Conservation (phyloP, 1,139 yeast species). For the Diutina ranongensis region DNA sequence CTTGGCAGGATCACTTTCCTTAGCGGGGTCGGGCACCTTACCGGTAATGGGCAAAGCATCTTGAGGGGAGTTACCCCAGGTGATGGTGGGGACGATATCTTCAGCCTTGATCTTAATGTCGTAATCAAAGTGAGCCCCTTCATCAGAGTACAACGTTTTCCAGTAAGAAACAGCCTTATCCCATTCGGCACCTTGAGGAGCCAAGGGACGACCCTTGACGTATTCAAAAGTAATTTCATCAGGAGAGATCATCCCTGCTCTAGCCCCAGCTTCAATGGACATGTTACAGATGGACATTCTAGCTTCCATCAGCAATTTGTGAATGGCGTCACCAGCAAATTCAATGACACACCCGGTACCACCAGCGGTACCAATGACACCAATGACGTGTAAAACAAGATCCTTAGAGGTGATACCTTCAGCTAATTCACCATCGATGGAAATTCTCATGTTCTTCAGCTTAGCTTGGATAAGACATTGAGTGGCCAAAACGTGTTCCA, state of each 20-base stretch:
- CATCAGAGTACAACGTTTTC: conserved; percentile 79
- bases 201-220: conserved; percentile 85
- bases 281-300: conserved; percentile 98
- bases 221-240: conserved; percentile 82
- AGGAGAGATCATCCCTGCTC: conserved; percentile 98
- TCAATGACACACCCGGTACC: conserved; percentile 97
- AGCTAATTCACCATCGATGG: conserved; percentile 68
- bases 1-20: conserved; percentile 59
- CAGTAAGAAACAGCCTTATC: conserved; percentile 87
- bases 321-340: conserved; percentile 92
- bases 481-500: conserved; percentile 95
- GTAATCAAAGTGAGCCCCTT: conserved; percentile 78
- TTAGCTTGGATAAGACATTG: conserved; percentile 91
- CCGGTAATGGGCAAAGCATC: conserved; percentile 94
- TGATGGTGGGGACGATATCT: conserved; percentile 89
- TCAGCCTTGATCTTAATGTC: conserved; percentile 73
- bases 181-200: conserved; percentile 91
- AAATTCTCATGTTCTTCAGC: conserved; percentile 89
- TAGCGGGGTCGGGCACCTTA: conserved; percentile 78
- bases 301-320: conserved; percentile 90
- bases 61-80: conserved; percentile 99
- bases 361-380: conserved; percentile 97
- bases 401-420: conserved; percentile 95
- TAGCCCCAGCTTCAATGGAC: conserved; percentile 98
- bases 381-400: conserved; percentile 85